A percentile compares a stretch with the other conserved stretches of the same genome.
These are phyloP conservation scores for Phytophthora europaea DNA, from an alignment of 352 stramenopile genomes.

Conservation along the genomic window DNA sequence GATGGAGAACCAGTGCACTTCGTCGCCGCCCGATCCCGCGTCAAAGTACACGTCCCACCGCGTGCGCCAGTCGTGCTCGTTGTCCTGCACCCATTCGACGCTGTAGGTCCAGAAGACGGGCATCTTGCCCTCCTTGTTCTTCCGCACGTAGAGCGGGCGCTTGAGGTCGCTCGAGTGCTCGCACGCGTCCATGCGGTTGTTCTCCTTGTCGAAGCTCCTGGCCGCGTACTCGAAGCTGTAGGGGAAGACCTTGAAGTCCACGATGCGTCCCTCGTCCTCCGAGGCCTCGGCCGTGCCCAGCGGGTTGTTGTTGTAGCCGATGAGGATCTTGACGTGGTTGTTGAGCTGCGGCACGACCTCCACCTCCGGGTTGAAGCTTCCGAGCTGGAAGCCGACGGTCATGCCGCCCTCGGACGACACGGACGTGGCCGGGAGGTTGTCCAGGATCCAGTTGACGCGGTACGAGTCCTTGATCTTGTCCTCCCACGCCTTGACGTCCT, in stretches of 20 bases:
- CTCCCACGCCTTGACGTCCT: slow-evolving; percentile 92
- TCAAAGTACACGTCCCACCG: slow-evolving; percentile 99
- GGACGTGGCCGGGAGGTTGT: slow-evolving; percentile 96
- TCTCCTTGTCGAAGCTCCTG: slow-evolving; percentile 66
- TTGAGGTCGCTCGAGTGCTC: slow-evolving; percentile 76
- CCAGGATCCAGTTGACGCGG: slow-evolving; percentile 98
- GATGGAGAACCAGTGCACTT: slow-evolving; percentile 99
- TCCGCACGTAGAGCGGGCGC: slow-evolving; percentile 82
- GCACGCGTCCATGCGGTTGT: slow-evolving; percentile 81
- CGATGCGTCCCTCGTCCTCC: slow-evolving; percentile 94
- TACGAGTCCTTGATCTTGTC: slow-evolving; percentile 97
- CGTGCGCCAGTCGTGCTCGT: slow-evolving; percentile 97
- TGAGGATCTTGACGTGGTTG: slow-evolving; percentile 99
- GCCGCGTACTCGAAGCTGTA: slow-evolving; percentile 97
- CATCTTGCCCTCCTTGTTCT: slow-evolving; percentile 86
- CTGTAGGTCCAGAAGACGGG: slow-evolving; percentile 98
- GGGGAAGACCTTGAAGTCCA: slow-evolving; percentile 98
- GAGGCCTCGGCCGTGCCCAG: slow-evolving; percentile 53
- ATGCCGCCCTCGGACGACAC: slow-evolving; percentile 72
- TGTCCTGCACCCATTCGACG: slow-evolving; percentile 97
- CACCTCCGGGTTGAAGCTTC: slow-evolving; percentile 91
- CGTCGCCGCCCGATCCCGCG: slow-evolving; percentile 88
- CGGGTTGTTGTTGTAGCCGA: slow-evolving; percentile 97
- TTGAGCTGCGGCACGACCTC: slow-evolving; percentile 95
- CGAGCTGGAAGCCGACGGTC: slow-evolving; percentile 89